phyloP scores from a whole-genome alignment of 345 rosid genomes.

The Combretum micranthum region DNA sequence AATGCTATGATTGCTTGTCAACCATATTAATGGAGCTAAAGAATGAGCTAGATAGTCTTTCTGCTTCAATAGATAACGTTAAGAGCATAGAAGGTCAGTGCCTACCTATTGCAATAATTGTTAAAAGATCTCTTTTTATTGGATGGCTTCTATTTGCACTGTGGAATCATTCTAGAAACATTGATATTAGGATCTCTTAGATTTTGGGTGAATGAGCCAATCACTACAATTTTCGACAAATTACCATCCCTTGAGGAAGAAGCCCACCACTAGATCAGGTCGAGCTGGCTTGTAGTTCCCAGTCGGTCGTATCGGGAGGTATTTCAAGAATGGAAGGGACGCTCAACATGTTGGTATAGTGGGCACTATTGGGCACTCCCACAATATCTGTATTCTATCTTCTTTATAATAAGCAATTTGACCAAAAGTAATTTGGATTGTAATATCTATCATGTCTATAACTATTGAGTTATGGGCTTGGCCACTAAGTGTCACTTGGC shows the following conservation, averaged over 20 bases:
- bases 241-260: slow-evolving; percentile 55
- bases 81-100: slow-evolving; percentile 24
- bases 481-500: no score
- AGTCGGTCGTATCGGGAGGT: no score
- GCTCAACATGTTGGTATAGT: no score
- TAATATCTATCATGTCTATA: no score
- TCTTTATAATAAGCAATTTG: no score
- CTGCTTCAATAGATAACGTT: slow-evolving; percentile 38
- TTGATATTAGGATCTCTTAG: slow-evolving; percentile 92
- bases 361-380: no score
- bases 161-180: slow-evolving; percentile 67
- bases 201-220: slow-evolving; percentile 70
- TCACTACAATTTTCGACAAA: slow-evolving; percentile 56
- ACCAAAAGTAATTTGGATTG: no score
- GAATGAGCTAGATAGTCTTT: slow-evolving; percentile 57
- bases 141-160: slow-evolving; percentile 92
- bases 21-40: slow-evolving; percentile 54
- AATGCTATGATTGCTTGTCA: slow-evolving; percentile 73
- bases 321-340: no score
- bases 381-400: no score
- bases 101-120: slow-evolving; percentile 46
- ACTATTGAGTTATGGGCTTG: no score
- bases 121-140: slow-evolving; percentile 83
- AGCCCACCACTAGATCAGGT: no score
- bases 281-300: no score